phyloP scores from a whole-genome alignment of 139 green algal species.

The Tetraselmis chui region DNA sequence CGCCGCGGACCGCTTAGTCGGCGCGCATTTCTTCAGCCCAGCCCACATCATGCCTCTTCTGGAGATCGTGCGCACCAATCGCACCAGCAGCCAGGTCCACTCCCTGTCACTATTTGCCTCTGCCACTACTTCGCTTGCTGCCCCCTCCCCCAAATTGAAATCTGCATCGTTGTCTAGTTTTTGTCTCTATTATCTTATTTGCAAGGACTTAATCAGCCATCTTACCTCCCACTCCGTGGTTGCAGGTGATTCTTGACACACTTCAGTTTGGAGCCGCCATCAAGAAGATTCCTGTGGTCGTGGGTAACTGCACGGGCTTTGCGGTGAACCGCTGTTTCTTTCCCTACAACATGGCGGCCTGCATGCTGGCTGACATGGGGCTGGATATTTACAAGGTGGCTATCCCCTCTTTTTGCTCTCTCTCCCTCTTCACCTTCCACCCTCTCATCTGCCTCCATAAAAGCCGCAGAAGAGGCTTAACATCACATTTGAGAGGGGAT shows the following conservation, averaged over 20 bases:
- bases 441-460: no score
- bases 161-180: no score
- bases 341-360: slow-evolving; percentile 94
- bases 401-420: no score
- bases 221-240: no score
- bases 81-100: slow-evolving; percentile 74
- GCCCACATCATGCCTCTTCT: slow-evolving; percentile 98
- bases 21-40: slow-evolving; percentile 92
- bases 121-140: no score
- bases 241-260: slow-evolving; percentile 85
- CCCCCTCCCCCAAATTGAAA: no score
- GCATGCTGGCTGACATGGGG: slow-evolving; percentile 83
- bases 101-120: slow-evolving; percentile 2
- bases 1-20: slow-evolving; percentile 73
- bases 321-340: slow-evolving; percentile 99
- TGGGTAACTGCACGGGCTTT: slow-evolving; percentile 99
- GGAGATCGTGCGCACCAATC: slow-evolving; percentile 89
- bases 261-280: slow-evolving; percentile 74
- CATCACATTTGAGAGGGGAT: no score
- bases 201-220: no score
- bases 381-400: slow-evolving; percentile 31
- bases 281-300: slow-evolving; percentile 97
- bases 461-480: no score
- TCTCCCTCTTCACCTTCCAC: no score
- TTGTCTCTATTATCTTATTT: no score